Evolutionary conservation across 495 filamentous ascomycete species (phyloP), one percentile per base, ranked within the genome.

Genomic region (Umbilicaria muhlenbergii): DNA sequence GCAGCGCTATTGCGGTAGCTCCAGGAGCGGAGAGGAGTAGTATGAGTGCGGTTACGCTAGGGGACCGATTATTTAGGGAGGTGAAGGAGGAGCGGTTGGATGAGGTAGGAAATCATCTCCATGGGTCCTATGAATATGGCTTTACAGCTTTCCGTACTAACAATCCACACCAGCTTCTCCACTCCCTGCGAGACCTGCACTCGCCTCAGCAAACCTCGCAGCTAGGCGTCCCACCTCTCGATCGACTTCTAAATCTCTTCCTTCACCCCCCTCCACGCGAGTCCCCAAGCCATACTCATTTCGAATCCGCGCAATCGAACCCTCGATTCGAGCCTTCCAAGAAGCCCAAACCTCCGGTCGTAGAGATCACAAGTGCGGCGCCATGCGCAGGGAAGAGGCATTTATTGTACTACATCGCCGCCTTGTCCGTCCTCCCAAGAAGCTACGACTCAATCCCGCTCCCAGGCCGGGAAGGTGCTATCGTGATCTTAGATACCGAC

Each of bases 401-500:
- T 35, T 60, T 85, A 0, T 61, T 93, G 4, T 75, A 93, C 47
- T 78, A 83, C 54, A 52, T 82, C 6, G 60, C 80, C 4, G 62
- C 77, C 10, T 59, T 68, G 2, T 69, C 74, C 0, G 61, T 83
- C 11, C 62, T 91, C 8, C 71, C 80, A 2, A 34, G 60, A 1
- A 55, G 57, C 3, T 53, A 57, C 37, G 46, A 58, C 3, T 56
- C 51, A n/a, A 41, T 58, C 16, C 16, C 42, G 4, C 39, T 70
- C 3, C 44, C 52, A 32, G 77, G 75, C n/a, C 66, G 71, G 24
- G 56, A 61, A 18, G 70, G 73, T 14, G 68, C 82, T 2, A 69
- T 88, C 2, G 68, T 81, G 3, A 62, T 87, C 24, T 53, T 94
- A 18, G 87, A 94, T 50, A 66, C 77, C 0, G 78, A 84, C 36